These are phyloP conservation scores for Amesomyces nigricolor DNA, from an alignment of 2,329 filamentous ascomycete species.

Conservation along the genomic window DNA sequence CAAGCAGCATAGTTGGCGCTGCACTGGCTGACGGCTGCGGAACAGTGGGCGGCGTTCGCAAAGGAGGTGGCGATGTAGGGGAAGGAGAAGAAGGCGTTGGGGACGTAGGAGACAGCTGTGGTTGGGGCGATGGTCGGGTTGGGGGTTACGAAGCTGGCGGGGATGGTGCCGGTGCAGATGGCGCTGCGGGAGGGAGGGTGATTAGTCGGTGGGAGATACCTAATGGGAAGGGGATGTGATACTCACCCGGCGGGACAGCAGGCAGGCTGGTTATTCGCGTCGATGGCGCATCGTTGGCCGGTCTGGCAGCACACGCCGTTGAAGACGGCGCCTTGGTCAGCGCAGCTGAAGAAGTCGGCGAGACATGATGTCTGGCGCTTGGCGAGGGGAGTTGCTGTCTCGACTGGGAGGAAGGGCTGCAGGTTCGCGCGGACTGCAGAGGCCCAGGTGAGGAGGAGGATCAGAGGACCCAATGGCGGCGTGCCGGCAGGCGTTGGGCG, in stretches of 20 bases:
- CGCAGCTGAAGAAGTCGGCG: conserved; percentile 46
- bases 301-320: conserved; percentile 46
- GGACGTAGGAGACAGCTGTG: conserved; percentile 45
- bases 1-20: conserved; percentile 50
- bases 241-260: conserved; percentile 44
- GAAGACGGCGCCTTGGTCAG: conserved; percentile 43
- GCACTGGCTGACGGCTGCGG: conserved; percentile 47
- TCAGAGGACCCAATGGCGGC: not conserved
- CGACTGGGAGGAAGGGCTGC: conserved; percentile 29
- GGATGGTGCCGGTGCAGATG: conserved; percentile 53
- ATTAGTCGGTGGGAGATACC: too few relatives aligned
- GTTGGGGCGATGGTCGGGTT: conserved; percentile 29
- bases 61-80: conserved; percentile 52
- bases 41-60: conserved; percentile 45
- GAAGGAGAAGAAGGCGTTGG: conserved; percentile 55
- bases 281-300: conserved; percentile 46
- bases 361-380: conserved; percentile 41
- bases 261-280: conserved; percentile 44
- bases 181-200: conserved; percentile 33
- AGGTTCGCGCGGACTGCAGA: conserved; percentile 21
- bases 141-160: conserved; percentile 32
- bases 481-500: not conserved
- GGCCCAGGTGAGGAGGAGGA: conserved; percentile 15
- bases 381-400: conserved; percentile 26
- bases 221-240: too few relatives aligned